phyloP scores from a whole-genome alignment of 345 rosid genomes.

The Citrus australasica region DNA sequence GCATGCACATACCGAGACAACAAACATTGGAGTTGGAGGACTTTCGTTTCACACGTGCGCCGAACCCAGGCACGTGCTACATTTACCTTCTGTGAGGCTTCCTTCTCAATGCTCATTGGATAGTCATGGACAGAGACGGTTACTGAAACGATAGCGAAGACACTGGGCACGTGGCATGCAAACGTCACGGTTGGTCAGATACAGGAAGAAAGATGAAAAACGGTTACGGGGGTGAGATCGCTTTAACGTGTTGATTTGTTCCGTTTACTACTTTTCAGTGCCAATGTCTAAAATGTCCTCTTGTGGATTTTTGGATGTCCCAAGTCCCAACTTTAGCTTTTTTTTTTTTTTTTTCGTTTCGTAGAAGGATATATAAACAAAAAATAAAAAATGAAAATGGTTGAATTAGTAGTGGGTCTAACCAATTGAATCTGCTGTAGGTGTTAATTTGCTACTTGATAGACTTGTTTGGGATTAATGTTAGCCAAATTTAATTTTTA shows the following conservation, averaged over 20 bases:
- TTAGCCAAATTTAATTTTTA: no score
- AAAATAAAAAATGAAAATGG: no score
- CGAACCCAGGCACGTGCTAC: slow-evolving; percentile 3
- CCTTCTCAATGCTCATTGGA: slow-evolving; percentile 2
- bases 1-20: slow-evolving; percentile 1
- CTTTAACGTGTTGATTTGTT: slow-evolving; percentile 16
- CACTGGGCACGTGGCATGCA: slow-evolving; percentile 11
- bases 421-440: no score
- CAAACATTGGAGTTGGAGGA: not conserved
- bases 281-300: not conserved
- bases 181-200: slow-evolving; percentile 6
- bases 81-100: not conserved
- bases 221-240: not conserved
- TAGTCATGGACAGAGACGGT: slow-evolving; percentile 17
- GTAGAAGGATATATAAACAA: no score
- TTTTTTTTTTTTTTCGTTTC: not conserved
- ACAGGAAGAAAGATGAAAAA: not conserved
- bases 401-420: no score
- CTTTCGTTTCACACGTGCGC: slow-evolving; percentile 21
- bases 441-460: no score
- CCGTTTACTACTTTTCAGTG: not conserved
- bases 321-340: not conserved
- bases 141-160: slow-evolving; percentile 5
- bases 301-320: no score
- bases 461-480: no score